Evolutionary conservation across 2,329 filamentous ascomycete genomes (phyloP).

Genomic region (Pyrenochaeta sp.): DNA sequence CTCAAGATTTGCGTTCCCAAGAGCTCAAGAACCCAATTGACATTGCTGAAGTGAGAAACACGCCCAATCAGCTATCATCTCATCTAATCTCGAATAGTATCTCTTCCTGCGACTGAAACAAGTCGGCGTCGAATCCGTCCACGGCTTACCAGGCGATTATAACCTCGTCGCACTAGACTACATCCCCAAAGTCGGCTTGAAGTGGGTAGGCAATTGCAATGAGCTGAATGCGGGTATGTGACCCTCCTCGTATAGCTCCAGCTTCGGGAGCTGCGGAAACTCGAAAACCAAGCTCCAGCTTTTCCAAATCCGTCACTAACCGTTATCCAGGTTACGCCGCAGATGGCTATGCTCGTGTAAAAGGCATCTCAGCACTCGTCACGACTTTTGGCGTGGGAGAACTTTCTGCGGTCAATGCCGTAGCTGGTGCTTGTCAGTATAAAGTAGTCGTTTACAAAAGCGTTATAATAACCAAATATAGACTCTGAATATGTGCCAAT

Average conservation of each 20-base stretch:
- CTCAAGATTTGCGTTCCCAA: constrained; percentile 51
- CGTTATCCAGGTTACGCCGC: constrained; percentile 52
- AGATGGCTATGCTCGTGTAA: constrained; percentile 56
- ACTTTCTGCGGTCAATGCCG: constrained; percentile 56
- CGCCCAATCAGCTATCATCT: too few species aligned
- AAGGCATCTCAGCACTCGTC: constrained; percentile 55
- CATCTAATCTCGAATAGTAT: constrained; percentile 32
- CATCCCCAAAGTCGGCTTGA: constrained; percentile 60
- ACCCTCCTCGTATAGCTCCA: not conserved
- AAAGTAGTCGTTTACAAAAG: too few species aligned
- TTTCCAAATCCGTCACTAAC: constrained; percentile 4
- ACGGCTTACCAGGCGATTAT: constrained; percentile 57
- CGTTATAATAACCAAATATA: too few species aligned
- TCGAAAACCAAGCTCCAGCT: not conserved
- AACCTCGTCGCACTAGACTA: constrained; percentile 64
- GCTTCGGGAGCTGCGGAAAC: constrained; percentile 6
- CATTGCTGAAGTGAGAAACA: constrained; percentile 60
- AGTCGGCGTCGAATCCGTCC: constrained; percentile 53
- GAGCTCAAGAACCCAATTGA: constrained; percentile 58
- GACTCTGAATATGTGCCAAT: constrained; percentile 57
- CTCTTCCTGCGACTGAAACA: constrained; percentile 52
- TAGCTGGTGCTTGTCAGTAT: constrained; percentile 58
- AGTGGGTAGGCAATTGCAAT: constrained; percentile 69
- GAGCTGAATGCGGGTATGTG: constrained; percentile 64
- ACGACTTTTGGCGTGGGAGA: constrained; percentile 60